phyloP scores from a whole-genome alignment of 2,329 filamentous ascomycete species.

The Septoria linicola region DNA sequence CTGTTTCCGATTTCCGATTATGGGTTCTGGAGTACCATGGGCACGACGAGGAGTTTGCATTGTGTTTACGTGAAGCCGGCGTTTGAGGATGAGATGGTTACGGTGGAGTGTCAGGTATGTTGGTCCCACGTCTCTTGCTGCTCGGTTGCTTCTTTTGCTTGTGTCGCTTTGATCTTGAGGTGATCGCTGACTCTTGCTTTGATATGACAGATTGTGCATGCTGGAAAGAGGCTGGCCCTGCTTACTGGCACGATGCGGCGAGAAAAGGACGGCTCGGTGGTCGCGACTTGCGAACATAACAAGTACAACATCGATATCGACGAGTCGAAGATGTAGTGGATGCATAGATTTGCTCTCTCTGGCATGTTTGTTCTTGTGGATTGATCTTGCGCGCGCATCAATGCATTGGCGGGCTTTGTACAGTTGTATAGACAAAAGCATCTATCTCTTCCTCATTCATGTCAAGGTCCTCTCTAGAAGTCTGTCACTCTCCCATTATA shows the following conservation, averaged over 20 bases:
- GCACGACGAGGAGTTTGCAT: slow-evolving; percentile 28
- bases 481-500: slow-evolving; percentile 95
- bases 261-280: slow-evolving; percentile 27
- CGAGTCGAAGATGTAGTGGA: slow-evolving; percentile 20
- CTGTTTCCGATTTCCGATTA: slow-evolving; percentile 24
- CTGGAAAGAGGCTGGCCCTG: slow-evolving; percentile 27
- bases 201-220: slow-evolving; percentile 30
- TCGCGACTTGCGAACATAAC: slow-evolving; percentile 31
- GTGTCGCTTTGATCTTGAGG: background rate
- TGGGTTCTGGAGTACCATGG: slow-evolving; percentile 30
- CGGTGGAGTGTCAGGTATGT: slow-evolving; percentile 29
- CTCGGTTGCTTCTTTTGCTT: background rate
- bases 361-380: no score
- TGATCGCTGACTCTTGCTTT: background rate
- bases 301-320: slow-evolving; percentile 31
- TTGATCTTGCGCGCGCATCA: no score
- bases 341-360: no score
- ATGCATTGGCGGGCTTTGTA: no score
- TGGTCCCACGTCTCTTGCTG: background rate
- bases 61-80: slow-evolving; percentile 28
- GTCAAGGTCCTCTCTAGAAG: slow-evolving; percentile 57
- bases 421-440: slow-evolving; percentile 8
- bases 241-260: slow-evolving; percentile 28
- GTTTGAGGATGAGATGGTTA: slow-evolving; percentile 25
- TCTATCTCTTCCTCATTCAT: background rate